Evolutionary conservation across 2,329 filamentous ascomycete genomes (phyloP), one percentile per base, ranked within the genome.

Genomic region (Fusarium stilboides): DNA sequence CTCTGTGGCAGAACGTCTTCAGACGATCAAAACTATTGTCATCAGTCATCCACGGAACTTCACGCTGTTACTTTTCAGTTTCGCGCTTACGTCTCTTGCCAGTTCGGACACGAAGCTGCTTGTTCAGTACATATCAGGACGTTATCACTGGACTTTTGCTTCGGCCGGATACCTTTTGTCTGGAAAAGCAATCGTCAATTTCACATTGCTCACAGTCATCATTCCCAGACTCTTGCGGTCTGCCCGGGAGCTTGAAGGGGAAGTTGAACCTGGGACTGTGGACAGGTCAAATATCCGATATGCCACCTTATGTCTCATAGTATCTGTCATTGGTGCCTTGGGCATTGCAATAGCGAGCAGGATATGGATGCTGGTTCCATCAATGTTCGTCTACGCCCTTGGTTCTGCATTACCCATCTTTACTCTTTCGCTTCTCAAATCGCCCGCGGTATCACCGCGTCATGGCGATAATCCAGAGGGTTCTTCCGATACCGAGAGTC

Each of bases 71-170:
- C 79, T 86, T 2, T 49, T 78, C 47, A 81, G 80, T 69, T 83
- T 85, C 70, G 78, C 85, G 53, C 79, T 86, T 57, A 82, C 83
- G 2, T 82, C 84, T 14, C 78, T 86, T 17, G 84, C 84, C 8
- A 85, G 82, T 72, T 83, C 84, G 22, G 84, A 86, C 64, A 86
- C 84, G 17, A 86, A 85, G 58, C 78, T 86, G 1, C 77, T 86
- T 8, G 78, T 83, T 3, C 83, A 85, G 59, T 86, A 85, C 66
- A 85, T 86, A 65, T 86, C 84, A 0, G 84, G 80, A 63, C 78
- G 84, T 1, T 86, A 85, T 40, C 54, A 71, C 20, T 85, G 84
- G 84, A 78, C 76, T 0, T 85, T 86, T 61, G 78, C 82, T 3
- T 78, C 78, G 1, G 82, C 84, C 0, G 84, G 84, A 8, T 86